Percentiles rank a stretch among this genome's conserved stretches.
phyloP scores from a whole-genome alignment of 306 rosid genomes.

The Dryas drummondii region DNA sequence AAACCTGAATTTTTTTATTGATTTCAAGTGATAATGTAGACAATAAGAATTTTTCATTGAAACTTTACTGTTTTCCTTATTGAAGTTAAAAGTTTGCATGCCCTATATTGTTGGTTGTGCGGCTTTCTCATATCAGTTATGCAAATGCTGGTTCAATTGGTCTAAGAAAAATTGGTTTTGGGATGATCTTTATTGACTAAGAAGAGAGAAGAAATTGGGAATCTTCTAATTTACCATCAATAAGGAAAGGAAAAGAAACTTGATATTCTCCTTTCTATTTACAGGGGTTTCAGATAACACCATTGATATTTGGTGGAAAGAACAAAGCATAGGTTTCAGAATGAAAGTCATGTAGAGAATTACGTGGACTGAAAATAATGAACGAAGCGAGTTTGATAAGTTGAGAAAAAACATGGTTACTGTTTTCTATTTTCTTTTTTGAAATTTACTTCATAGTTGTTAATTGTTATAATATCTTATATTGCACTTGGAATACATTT shows the following conservation, averaged over 20 bases:
- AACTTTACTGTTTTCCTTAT: background rate
- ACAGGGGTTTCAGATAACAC: background rate
- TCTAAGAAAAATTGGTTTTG: background rate
- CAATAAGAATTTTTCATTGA: background rate
- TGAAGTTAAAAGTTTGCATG: background rate
- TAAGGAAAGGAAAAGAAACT: background rate
- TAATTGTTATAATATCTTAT: too few relatives aligned
- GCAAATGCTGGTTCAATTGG: background rate
- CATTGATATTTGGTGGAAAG: background rate
- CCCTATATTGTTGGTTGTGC: background rate
- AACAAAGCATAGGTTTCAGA: background rate
- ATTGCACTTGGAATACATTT: too few relatives aligned
- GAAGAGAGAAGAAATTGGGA: background rate
- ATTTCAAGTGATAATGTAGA: background rate
- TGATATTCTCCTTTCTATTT: background rate
- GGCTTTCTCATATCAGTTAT: background rate
- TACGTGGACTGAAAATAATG: too few relatives aligned
- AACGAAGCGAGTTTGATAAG: too few relatives aligned
- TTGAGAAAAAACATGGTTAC: too few relatives aligned
- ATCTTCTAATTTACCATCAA: background rate
- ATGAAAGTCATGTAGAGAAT: too few relatives aligned
- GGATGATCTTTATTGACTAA: background rate
- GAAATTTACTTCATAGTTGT: too few relatives aligned
- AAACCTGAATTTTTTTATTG: conserved; percentile 1
- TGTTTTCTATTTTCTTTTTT: too few relatives aligned